phyloP scores from a whole-genome alignment of 352 stramenopile genomes.

The Globisporangium perplexum region DNA sequence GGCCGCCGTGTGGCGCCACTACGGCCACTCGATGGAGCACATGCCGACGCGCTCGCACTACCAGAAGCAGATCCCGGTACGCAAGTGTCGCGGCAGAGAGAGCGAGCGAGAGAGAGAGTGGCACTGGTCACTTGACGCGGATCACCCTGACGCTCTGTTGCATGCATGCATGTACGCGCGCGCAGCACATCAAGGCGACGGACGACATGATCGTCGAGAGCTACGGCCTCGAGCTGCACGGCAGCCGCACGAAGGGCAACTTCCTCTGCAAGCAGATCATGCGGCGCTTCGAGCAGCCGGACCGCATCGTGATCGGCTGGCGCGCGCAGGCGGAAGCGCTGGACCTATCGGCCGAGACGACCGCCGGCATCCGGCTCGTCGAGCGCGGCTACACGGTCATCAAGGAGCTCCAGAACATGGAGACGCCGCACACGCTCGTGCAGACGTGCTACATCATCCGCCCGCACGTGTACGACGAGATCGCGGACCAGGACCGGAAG shows the following conservation, averaged over 20 bases:
- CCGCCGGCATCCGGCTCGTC: slow-evolving; percentile 46
- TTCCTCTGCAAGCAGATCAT: slow-evolving; percentile 53
- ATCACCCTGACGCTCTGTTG: no score
- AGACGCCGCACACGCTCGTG: slow-evolving; percentile 42
- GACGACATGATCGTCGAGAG: slow-evolving; percentile 51
- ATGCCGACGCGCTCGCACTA: slow-evolving; percentile 54
- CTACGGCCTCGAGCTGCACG: slow-evolving; percentile 43
- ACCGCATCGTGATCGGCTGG: slow-evolving; percentile 59
- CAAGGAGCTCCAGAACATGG: slow-evolving; percentile 26
- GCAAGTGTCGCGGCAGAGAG: background rate
- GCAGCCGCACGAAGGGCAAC: slow-evolving; percentile 36
- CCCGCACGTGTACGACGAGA: slow-evolving; percentile 55
- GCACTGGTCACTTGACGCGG: background rate
- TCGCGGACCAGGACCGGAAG: slow-evolving; percentile 56
- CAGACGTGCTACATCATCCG: slow-evolving; percentile 67
- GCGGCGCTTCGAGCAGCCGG: slow-evolving; percentile 39
- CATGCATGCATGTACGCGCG: no score
- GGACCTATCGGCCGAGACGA: slow-evolving; percentile 40
- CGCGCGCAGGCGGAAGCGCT: slow-evolving; percentile 43
- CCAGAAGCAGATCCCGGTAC: slow-evolving; percentile 43
- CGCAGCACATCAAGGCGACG: slow-evolving; percentile 33
- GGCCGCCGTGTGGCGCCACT: slow-evolving; percentile 46
- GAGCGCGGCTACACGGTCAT: slow-evolving; percentile 64
- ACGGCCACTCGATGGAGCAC: slow-evolving; percentile 47
- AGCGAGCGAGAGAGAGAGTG: background rate